Percentiles rank a stretch among this genome's conserved stretches.
These are phyloP conservation scores for Nicotiana benthamiana DNA, from an alignment of 257 asterid genomes.

Conservation along the genomic window DNA sequence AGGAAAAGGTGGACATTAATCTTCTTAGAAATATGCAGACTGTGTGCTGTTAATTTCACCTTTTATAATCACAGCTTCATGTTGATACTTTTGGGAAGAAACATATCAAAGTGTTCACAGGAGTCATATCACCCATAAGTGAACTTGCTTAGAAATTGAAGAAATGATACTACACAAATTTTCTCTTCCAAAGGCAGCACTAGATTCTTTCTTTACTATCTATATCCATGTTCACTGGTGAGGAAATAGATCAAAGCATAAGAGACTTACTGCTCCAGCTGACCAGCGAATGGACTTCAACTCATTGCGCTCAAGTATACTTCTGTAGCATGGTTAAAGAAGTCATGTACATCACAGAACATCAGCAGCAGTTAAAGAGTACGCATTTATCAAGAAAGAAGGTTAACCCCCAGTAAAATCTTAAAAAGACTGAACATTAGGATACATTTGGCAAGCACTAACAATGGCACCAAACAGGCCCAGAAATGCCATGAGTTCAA, in stretches of 20 bases:
- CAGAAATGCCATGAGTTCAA: constrained; percentile 91
- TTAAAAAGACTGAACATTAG: constrained; percentile 8
- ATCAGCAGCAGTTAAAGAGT: not conserved
- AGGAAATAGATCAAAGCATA: not conserved
- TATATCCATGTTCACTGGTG: not conserved
- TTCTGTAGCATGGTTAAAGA: constrained; percentile 50
- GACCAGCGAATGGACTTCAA: constrained; percentile 78
- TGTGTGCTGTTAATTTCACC: not conserved
- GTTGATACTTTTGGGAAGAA: not conserved
- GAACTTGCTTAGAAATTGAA: not conserved
- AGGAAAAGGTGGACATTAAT: not conserved
- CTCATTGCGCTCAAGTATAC: constrained; percentile 74
- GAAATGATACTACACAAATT: not conserved
- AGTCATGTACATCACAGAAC: not conserved
- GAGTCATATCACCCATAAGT: not conserved
- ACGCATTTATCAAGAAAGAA: not conserved
- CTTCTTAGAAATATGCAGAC: not conserved
- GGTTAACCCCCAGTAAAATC: not conserved
- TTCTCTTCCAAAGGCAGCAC: not conserved
- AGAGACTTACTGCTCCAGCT: constrained; percentile 58
- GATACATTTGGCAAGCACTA: constrained; percentile 90
- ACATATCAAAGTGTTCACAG: not conserved
- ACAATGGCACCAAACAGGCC: constrained; percentile 84
- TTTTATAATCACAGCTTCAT: not conserved
- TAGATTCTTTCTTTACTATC: not conserved